Base-by-base conservation (phyloP, 768 basidiomycete species). In the Cystofilobasidium capitatum region DNA sequence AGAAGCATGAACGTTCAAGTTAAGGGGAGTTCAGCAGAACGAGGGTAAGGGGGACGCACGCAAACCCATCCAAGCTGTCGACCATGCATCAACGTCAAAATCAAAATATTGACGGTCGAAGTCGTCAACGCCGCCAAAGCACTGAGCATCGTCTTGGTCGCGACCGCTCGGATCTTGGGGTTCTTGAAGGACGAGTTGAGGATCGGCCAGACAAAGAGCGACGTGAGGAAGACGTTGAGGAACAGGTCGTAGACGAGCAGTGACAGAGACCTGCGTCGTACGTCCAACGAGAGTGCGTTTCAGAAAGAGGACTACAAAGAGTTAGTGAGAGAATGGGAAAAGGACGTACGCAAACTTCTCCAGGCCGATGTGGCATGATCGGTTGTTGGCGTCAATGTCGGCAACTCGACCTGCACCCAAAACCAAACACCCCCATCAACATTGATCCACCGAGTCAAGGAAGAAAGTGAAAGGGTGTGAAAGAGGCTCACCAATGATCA, bases 1-100 rank as follows among this genome's bases (percentile, higher is more conserved):
- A 6, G 22, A 3, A 35, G 17, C 14, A 13, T 13, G 20, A 36
- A 36, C 5, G 8, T 35, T 47, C 20, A n/a, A 39, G 3, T 6
- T 16, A 51, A 61, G 12, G 44, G 55, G 60, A 59, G 61, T 66
- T 3, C 57, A 31, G 9, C 67, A 61, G 62, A 68, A 72, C 40
- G 70, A 65, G 7, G 55, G 31, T 2, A 35, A 20, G 22, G 10
- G 3, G 9, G 22, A 47, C 62, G 44, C 51, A 73, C 36, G 58
- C 72, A 73, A 31, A 73, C 69, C 69, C 71, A 73, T 17, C 72
- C 72, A 17, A 72, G 67, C 54, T 73, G 70, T 60, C 45, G 57
- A 7, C 73, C 73, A 33, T 72, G 69, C 62, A 73, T 66, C 24
- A 72, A 24, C 7, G 71, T 72, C 24, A 73, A 58, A 7, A 73